Conservation (phyloP, 805 yeast genomes). For the Yarrowia deformans region DNA sequence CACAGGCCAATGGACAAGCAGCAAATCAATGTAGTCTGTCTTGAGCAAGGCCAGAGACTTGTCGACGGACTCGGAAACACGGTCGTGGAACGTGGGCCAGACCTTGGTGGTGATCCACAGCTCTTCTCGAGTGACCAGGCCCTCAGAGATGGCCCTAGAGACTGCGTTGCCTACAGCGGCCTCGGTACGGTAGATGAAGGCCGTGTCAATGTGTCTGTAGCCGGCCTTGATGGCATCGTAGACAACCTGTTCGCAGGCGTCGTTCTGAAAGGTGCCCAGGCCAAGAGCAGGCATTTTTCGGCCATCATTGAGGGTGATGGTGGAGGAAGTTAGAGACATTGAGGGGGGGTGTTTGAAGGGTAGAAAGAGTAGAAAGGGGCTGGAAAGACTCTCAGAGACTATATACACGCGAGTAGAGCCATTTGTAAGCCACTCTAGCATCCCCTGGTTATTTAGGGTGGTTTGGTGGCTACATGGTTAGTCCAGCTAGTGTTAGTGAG, state of each 20-base stretch:
- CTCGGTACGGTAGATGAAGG: constrained; percentile 72
- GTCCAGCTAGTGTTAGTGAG: no score
- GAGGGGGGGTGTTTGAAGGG: no score
- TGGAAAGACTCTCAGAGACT: no score
- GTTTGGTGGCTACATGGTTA: no score
- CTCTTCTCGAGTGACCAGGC: constrained; percentile 60
- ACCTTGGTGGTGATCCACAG: constrained; percentile 69
- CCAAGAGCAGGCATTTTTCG: constrained; percentile 69
- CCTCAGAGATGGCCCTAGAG: constrained; percentile 57
- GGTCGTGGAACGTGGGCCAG: constrained; percentile 73
- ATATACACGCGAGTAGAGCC: no score
- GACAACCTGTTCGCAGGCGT: constrained; percentile 53
- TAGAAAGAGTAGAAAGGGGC: no score
- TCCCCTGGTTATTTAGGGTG: no score
- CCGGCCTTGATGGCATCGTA: constrained; percentile 68
- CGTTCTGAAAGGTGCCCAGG: constrained; percentile 63
- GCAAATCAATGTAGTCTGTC: constrained; percentile 68
- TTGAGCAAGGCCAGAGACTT: constrained; percentile 58
- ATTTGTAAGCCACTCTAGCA: no score
- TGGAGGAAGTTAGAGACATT: constrained; percentile 13
- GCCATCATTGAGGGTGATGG: constrained; percentile 61
- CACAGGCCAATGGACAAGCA: constrained; percentile 66
- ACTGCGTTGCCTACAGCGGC: constrained; percentile 67
- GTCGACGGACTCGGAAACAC: constrained; percentile 63
- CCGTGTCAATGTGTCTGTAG: constrained; percentile 78